A percentile compares a stretch with the other conserved stretches of the same genome.
Evolutionary conservation across 2,329 filamentous ascomycete genomes (phyloP).

Genomic region (Simplicillium sp.): DNA sequence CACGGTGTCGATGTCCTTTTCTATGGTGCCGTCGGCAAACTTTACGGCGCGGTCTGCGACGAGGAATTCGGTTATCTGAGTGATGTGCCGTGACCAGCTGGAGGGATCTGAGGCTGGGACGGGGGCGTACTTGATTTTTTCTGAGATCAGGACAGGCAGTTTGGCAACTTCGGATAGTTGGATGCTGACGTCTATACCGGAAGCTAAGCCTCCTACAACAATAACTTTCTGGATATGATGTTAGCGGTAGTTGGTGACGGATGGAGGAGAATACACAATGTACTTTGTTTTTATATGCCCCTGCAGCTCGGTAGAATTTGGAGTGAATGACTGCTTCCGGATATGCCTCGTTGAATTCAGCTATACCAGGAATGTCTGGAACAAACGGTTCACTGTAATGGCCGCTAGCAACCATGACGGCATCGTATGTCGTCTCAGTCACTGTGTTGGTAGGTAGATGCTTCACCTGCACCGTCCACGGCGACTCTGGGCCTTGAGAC

Average conservation of each 20-base stretch:
- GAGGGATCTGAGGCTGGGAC: constrained; percentile 14
- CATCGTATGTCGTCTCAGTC: constrained; percentile 39
- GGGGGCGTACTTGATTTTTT: constrained; percentile 23
- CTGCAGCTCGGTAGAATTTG: constrained; percentile 52
- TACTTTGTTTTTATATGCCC: constrained; percentile 22
- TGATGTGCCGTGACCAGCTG: constrained; percentile 22
- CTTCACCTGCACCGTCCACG: constrained; percentile 35
- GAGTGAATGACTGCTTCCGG: constrained; percentile 49
- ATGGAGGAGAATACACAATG: background rate
- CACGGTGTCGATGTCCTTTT: constrained; percentile 58
- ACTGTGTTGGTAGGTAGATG: constrained; percentile 17
- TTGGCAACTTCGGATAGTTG: constrained; percentile 50
- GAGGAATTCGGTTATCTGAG: constrained; percentile 37
- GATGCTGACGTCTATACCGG: constrained; percentile 58
- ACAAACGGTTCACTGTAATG: constrained; percentile 54
- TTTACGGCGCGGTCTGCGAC: constrained; percentile 38
- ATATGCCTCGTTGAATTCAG: constrained; percentile 38
- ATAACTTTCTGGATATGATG: constrained; percentile 52
- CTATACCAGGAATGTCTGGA: constrained; percentile 45
- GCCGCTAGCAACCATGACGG: constrained; percentile 52
- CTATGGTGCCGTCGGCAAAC: constrained; percentile 54
- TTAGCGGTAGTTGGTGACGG: constrained; percentile 15
- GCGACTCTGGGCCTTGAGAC: constrained; percentile 9
- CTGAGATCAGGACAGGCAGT: constrained; percentile 47
- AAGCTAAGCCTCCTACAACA: constrained; percentile 62